These are phyloP conservation scores for Microsporum audouinii DNA, from an alignment of 2,329 filamentous ascomycete species.

Conservation along the genomic window DNA sequence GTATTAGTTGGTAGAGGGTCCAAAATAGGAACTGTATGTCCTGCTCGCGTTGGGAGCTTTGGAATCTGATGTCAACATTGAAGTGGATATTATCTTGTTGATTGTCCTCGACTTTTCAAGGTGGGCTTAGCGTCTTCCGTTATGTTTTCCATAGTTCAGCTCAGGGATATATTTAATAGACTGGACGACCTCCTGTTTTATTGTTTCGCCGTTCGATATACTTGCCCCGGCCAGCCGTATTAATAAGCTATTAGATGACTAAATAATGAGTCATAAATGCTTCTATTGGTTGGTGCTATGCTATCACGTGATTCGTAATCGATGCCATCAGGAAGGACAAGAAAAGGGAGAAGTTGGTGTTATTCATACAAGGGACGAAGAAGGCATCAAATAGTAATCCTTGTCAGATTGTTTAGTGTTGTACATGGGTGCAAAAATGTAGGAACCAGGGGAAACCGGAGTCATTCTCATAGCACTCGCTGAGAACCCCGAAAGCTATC, in stretches of 20 bases:
- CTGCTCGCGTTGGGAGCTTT: slow-evolving; percentile 6
- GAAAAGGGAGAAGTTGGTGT: not conserved
- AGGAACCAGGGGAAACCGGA: not conserved
- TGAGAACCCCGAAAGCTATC: not conserved
- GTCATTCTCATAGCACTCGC: not conserved
- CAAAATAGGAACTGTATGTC: slow-evolving; percentile 4
- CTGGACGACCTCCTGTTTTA: too few relatives aligned
- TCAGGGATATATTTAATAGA: not conserved
- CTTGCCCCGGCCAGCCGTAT: too few relatives aligned
- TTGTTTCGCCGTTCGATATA: too few relatives aligned
- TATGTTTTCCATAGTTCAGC: not conserved
- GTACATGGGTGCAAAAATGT: not conserved
- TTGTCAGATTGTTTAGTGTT: not conserved
- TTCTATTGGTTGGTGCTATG: too few relatives aligned
- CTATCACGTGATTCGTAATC: not conserved
- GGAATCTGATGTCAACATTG: slow-evolving; percentile 4
- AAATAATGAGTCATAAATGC: too few relatives aligned
- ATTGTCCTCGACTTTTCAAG: slow-evolving; percentile 4
- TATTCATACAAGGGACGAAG: not conserved
- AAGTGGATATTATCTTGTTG: slow-evolving; percentile 9
- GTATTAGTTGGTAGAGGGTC: not conserved
- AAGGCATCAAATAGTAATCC: not conserved
- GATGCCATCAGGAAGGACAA: not conserved
- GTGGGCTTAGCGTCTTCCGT: slow-evolving; percentile 7
- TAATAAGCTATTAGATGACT: too few relatives aligned